A percentile compares a stretch with the other conserved stretches of the same genome.
These are phyloP conservation scores for Lipomyces yamadae DNA, from an alignment of 805 yeast species.

Conservation along the genomic window DNA sequence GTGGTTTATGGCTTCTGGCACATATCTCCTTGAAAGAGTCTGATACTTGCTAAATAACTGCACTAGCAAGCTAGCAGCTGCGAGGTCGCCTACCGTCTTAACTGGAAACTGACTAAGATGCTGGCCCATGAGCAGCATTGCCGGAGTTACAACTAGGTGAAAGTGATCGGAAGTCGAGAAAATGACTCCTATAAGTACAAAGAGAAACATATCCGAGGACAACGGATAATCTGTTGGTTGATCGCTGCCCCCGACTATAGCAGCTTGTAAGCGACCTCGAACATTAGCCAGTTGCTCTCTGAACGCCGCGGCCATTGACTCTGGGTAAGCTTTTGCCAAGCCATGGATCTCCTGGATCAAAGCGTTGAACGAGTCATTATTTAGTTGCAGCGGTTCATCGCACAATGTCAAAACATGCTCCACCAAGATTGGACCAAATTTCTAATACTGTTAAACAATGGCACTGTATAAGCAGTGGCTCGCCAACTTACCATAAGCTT, in stretches of 20 bases:
- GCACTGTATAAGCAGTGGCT: background rate
- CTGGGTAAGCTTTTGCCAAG: conserved; percentile 68
- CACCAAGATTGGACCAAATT: conserved; percentile 38
- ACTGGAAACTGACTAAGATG: conserved; percentile 60
- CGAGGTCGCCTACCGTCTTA: conserved; percentile 50
- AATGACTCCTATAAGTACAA: conserved; percentile 70
- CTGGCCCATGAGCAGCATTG: conserved; percentile 73
- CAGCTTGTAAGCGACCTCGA: conserved; percentile 55
- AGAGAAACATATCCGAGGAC: conserved; percentile 63
- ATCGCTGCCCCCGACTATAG: conserved; percentile 5
- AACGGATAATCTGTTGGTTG: conserved; percentile 29
- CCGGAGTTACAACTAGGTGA: conserved; percentile 88
- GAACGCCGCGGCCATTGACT: conserved; percentile 63
- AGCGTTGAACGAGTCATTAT: conserved; percentile 22
- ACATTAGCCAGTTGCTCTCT: conserved; percentile 61
- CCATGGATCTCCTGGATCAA: conserved; percentile 52
- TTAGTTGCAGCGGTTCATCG: conserved; percentile 39
- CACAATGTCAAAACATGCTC: conserved; percentile 47
- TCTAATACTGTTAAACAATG: conserved; percentile 14
- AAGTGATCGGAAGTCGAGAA: conserved; percentile 96
- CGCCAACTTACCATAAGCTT: conserved; percentile 44
- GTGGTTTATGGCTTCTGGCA: conserved; percentile 68
- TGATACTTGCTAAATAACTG: conserved; percentile 74
- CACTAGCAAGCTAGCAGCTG: conserved; percentile 68
- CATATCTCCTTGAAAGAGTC: conserved; percentile 72